phyloP scores from a whole-genome alignment of 371 early-diverging fungal genomes.

The Mortierella sp. region DNA sequence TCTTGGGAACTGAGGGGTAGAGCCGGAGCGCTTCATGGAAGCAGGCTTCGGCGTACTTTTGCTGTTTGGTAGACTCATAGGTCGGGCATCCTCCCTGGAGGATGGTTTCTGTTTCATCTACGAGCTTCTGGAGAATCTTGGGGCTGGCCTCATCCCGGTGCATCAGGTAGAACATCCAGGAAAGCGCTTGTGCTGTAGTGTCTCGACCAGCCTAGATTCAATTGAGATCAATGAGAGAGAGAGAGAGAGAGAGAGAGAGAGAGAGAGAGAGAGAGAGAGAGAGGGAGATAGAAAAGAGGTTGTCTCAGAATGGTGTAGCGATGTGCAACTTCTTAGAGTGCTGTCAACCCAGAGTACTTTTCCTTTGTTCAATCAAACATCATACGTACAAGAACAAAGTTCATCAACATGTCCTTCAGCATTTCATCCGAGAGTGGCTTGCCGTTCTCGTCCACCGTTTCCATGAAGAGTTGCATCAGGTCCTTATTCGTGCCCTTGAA shows the following conservation, averaged over 20 bases:
- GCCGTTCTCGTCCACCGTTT: slow-evolving; percentile 62
- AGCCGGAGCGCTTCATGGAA: slow-evolving; percentile 74
- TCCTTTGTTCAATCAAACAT: neutral
- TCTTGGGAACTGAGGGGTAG: slow-evolving; percentile 76
- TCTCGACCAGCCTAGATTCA: slow-evolving; percentile 37
- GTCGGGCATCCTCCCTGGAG: slow-evolving; percentile 20
- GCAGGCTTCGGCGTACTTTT: slow-evolving; percentile 44
- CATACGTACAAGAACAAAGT: slow-evolving; percentile 57
- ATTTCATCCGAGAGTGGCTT: slow-evolving; percentile 60
- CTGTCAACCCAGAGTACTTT: neutral
- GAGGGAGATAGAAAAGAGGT: no score
- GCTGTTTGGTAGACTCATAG: slow-evolving; percentile 29
- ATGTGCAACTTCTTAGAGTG: no score
- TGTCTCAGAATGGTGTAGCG: no score
- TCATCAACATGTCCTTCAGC: slow-evolving; percentile 73
- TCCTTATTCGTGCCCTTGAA: slow-evolving; percentile 51
- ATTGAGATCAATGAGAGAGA: no score
- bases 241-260: neutral
- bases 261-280: no score
- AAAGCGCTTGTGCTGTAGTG: slow-evolving; percentile 74
- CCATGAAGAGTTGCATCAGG: slow-evolving; percentile 72
- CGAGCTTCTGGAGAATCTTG: slow-evolving; percentile 57
- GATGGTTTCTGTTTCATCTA: slow-evolving; percentile 61
- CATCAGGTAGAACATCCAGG: slow-evolving; percentile 73
- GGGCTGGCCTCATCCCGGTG: slow-evolving; percentile 58